These are phyloP conservation scores for Senecio squalidus DNA, from an alignment of 140 eudicot species.

Conservation along the genomic window DNA sequence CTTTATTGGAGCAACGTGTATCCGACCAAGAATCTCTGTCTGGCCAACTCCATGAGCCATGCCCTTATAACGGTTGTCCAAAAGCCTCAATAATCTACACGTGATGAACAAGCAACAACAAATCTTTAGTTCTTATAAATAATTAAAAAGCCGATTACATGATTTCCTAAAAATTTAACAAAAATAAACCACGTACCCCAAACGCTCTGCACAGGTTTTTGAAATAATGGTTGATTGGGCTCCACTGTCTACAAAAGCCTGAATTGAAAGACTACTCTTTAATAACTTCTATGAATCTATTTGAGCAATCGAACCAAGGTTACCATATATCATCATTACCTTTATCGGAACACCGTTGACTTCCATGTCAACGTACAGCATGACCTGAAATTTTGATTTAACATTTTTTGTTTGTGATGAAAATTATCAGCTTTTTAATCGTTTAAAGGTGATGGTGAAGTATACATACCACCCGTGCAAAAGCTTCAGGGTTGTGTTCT, in stretches of 20 bases:
- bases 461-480: conserved; percentile 82
- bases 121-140: neutral
- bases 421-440: neutral
- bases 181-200: conserved; percentile 85
- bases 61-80: conserved; percentile 88
- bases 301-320: neutral
- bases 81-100: conserved; percentile 82
- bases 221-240: conserved; percentile 98
- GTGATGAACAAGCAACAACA: conserved; percentile 2
- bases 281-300: neutral
- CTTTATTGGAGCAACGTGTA: conserved; percentile 95
- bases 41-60: conserved; percentile 99
- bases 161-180: too few relatives aligned
- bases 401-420: neutral
- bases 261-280: conserved; percentile 1
- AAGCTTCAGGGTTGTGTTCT: conserved; percentile 93
- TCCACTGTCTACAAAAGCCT: conserved; percentile 99
- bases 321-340: conserved; percentile 33
- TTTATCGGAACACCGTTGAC: conserved; percentile 87
- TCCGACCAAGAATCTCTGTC: conserved; percentile 89
- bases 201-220: conserved; percentile 91
- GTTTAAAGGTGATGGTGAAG: neutral
- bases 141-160: too few relatives aligned
- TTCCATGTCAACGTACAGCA: conserved; percentile 98
- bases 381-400: conserved; percentile 56